Base-by-base conservation (phyloP, 306 rosid genomes). In the Ormosia semicastrata region DNA sequence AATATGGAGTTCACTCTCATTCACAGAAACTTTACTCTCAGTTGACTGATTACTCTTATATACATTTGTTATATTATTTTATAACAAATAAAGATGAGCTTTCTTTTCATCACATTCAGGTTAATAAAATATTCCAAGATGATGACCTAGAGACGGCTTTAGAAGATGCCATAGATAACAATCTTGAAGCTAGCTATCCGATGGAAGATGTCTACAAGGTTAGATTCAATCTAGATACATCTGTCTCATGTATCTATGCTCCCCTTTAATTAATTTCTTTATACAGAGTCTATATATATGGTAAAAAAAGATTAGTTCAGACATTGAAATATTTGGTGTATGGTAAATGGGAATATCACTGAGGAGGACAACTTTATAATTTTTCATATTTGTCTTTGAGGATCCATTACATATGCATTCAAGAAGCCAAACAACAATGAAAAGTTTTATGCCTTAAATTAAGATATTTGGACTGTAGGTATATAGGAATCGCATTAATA, bases 161-260 rank as follows among this genome's bases (percentile, higher is more conserved):
- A 85, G 89, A 87, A 75, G 89, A 80, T 41, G 86, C 39, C 49
- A 72, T 84, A 40, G 98, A 93, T 78, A 88, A 77, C 75, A 90
- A 85, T 87, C 94, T 95, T 37, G 85, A 59, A 12, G 83, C 71
- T 57, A 82, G 49, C 85, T 91, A 87, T 82, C 98, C 93, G 0
- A 30, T 52, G 1, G 90, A 88, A 43, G 92, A 83, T 41, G 75
- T 80, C 4, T 88, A 71, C 78, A 91, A 86, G 97, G 97, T 93
- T 34, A 76, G 59, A 44, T 64, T 67, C 67, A 60, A 18, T 39
- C 10, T 24, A 24, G 36, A 40, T 49, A 14, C 73, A 34, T 0
- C 8, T 37, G 29, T 11, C 33, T 65, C 41, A 71, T 32, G 13
- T 7, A 53, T 14, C 30, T 14, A 40, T 66, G 44, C 82, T 77